Evolutionary conservation across 108 stramenopile species (phyloP).

Genomic region (Cyclotella atomus): DNA sequence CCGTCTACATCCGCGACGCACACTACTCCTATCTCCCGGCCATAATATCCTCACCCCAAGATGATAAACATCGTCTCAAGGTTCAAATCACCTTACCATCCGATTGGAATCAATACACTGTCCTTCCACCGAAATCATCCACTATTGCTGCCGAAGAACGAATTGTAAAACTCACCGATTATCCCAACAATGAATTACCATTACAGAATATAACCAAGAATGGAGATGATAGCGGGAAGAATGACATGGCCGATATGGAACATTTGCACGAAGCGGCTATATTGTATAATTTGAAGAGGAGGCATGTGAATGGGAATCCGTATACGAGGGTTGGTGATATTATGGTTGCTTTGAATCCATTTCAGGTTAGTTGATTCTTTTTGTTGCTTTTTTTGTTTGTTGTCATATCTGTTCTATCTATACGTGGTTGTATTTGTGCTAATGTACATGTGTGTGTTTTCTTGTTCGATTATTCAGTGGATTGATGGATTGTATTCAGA

Average conservation of each 20-base stretch:
- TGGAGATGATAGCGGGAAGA: slow-evolving; percentile 28
- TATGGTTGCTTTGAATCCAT: slow-evolving; percentile 93
- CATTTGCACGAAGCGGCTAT: slow-evolving; percentile 97
- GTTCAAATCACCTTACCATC: slow-evolving; percentile 50
- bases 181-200: slow-evolving; percentile 62
- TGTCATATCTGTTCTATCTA: too few relatives aligned
- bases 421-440: too few relatives aligned
- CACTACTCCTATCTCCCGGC: slow-evolving; percentile 84
- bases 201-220: slow-evolving; percentile 52
- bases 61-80: slow-evolving; percentile 39
- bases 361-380: slow-evolving; percentile 40
- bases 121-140: slow-evolving; percentile 16
- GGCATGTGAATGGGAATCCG: slow-evolving; percentile 66
- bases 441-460: too few relatives aligned
- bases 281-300: slow-evolving; percentile 86
- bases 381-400: slow-evolving; percentile 3
- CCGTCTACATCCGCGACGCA: slow-evolving; percentile 67
- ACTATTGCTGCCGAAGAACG: slow-evolving; percentile 42
- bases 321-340: slow-evolving; percentile 94
- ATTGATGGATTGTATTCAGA: slow-evolving; percentile 74
- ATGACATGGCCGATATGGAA: slow-evolving; percentile 90
- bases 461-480: slow-evolving; percentile 51
- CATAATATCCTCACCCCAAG: slow-evolving; percentile 46
- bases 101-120: slow-evolving; percentile 65
- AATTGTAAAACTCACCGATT: slow-evolving; percentile 59